phyloP scores from a whole-genome alignment of 352 stramenopile species.

The Phytophthora podocarpi region DNA sequence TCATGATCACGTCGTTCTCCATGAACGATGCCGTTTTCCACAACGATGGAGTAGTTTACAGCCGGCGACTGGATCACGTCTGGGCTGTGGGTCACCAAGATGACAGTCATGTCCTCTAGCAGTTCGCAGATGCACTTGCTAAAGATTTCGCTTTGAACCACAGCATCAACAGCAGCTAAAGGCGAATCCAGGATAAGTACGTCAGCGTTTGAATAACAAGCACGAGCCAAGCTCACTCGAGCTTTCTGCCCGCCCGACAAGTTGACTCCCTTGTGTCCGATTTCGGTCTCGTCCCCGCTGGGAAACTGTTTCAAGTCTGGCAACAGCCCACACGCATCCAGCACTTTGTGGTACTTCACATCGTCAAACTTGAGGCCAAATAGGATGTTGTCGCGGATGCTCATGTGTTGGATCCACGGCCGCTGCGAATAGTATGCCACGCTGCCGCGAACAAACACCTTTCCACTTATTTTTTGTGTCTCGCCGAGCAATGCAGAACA shows the following conservation, averaged over 20 bases:
- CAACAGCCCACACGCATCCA: conserved; percentile 70
- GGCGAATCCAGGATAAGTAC: conserved; percentile 91
- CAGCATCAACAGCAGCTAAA: conserved; percentile 70
- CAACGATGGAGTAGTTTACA: conserved; percentile 17
- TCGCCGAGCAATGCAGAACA: conserved; percentile 55
- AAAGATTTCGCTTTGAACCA: conserved; percentile 92
- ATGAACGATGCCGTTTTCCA: conserved; percentile 5
- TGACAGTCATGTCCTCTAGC: conserved; percentile 54
- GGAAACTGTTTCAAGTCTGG: conserved; percentile 89
- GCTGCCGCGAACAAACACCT: conserved; percentile 24
- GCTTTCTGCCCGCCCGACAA: conserved; percentile 93
- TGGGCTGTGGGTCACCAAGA: conserved; percentile 91
- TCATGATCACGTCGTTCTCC: background rate
- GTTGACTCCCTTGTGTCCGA: conserved; percentile 95
- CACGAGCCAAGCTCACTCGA: conserved; percentile 59
- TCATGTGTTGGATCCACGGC: conserved; percentile 93
- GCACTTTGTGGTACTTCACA: conserved; percentile 38
- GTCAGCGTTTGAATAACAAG: conserved; percentile 58
- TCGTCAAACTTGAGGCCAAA: conserved; percentile 67
- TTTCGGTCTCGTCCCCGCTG: conserved; percentile 90
- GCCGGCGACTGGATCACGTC: conserved; percentile 42
- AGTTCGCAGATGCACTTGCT: conserved; percentile 36
- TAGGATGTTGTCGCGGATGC: conserved; percentile 91
- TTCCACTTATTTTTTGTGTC: conserved; percentile 59
- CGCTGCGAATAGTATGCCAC: conserved; percentile 74